Percentiles rank a stretch among this genome's conserved stretches.
phyloP scores from a whole-genome alignment of 2,329 filamentous ascomycete genomes.

The Sclerotinia trifoliorum region DNA sequence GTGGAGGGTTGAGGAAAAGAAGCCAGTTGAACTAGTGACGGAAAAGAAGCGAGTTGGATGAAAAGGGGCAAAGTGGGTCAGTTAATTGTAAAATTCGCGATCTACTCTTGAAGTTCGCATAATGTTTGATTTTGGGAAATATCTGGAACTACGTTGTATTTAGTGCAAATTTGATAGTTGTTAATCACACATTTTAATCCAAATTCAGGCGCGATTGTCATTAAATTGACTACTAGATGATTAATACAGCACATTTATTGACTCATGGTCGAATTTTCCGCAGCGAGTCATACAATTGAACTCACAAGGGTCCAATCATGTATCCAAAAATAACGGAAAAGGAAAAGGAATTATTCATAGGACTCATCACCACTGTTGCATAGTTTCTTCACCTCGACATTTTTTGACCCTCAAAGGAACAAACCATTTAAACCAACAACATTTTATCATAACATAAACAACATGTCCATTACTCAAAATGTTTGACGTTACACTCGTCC shows the following conservation, averaged over 20 bases:
- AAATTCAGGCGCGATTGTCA: too few species aligned
- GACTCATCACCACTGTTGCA: neutral
- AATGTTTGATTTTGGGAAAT: neutral
- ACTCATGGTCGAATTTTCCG: neutral
- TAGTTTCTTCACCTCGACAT: too few species aligned
- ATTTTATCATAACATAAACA: neutral
- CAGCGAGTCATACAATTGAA: neutral
- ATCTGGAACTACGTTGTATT: neutral
- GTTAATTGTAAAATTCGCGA: neutral
- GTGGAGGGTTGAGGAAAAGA: neutral
- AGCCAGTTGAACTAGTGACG: neutral
- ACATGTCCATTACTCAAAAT: neutral
- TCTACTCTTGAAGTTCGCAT: neutral
- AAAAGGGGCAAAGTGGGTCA: neutral
- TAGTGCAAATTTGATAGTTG: neutral
- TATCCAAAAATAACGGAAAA: neutral
- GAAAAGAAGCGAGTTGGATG: neutral
- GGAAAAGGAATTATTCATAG: neutral
- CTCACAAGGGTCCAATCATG: neutral
- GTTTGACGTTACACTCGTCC: too few species aligned
- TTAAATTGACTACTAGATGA: neutral
- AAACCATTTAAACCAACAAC: neutral
- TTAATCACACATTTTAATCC: neutral
- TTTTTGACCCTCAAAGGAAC: too few species aligned
- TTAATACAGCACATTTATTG: neutral